Base-by-base conservation (phyloP, 2,329 filamentous ascomycete genomes). In the Neofusicoccum ribis region DNA sequence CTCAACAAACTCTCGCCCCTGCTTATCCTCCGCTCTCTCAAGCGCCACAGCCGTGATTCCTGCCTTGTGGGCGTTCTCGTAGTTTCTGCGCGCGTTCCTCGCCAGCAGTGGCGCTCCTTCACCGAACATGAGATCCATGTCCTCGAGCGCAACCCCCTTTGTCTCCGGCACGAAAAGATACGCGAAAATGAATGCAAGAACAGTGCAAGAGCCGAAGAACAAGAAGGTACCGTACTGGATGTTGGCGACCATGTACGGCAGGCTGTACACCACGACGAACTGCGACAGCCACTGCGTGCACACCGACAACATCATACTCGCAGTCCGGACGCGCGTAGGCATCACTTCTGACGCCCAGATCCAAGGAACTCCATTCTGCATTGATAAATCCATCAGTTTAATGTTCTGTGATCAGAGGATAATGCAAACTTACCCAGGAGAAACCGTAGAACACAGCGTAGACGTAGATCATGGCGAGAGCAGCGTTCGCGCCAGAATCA, bases 201-300 rank as follows among this genome's bases (percentile, higher is more conserved):
- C 82, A 73, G 87, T 88, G 75, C 91, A 91, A 63, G 77, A 82
- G 9, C 87, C 84, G 74, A 90, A 91, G 71, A 90, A 86, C 72
- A 91, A 84, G 76, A 90, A 91, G 37, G 88, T 88, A 34, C 86
- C 87, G 63, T 80, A 82, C 12, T 82, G 77, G 59, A 84, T 81
- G 0, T 81, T 85, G 11, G 81, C 81, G 71, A 91, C 81, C 89
- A 91, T 91, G 54, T 85, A 87, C 1, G 89, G 86, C 4, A 88
- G 87, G 43, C 87, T 86, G 66, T 87, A 80, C 1, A 89, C 89
- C 65, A 91, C 87, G 11, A 91, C 85, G 67, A 91, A 90, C 73
- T 91, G 91, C 76, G 91, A 91, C 4, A 91, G 76, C 89, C 89
- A 91, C 71, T 91, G 88, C 0, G 87, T 90, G 2, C 86, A 87